Evolutionary conservation across 2,329 filamentous ascomycete genomes (phyloP).

Genomic region (Colletotrichum sublineola): DNA sequence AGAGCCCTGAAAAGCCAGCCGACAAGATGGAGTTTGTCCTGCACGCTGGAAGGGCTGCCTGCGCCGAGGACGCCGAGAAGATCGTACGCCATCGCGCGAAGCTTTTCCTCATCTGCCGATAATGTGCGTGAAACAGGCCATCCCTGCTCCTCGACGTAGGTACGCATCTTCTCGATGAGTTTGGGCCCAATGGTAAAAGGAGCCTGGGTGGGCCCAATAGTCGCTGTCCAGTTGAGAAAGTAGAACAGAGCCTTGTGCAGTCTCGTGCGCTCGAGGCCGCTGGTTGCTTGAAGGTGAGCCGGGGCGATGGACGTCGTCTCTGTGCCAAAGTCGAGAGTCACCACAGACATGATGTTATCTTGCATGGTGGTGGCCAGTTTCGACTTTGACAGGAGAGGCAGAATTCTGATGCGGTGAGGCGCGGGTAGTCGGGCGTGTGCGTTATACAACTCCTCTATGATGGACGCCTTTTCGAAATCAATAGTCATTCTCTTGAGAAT

Average conservation of each 20-base stretch:
- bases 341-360: conserved; percentile 75
- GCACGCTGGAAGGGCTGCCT: conserved; percentile 69
- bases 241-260: conserved; percentile 86
- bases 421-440: conserved; percentile 81
- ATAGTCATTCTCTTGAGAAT: conserved; percentile 84
- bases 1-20: conserved; percentile 88
- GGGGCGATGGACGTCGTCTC: conserved; percentile 35
- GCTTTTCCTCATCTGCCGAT: conserved; percentile 60
- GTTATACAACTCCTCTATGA: conserved; percentile 77
- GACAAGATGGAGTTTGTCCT: conserved; percentile 67
- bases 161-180: conserved; percentile 76
- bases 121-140: conserved; percentile 79
- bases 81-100: conserved; percentile 89
- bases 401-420: conserved; percentile 81
- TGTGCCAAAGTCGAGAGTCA: conserved; percentile 71
- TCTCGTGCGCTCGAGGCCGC: conserved; percentile 81
- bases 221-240: conserved; percentile 88
- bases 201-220: conserved; percentile 71
- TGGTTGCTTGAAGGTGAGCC: conserved; percentile 54
- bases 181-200: conserved; percentile 76
- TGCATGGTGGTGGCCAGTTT: conserved; percentile 78
- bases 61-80: conserved; percentile 86
- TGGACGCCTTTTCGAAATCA: conserved; percentile 75
- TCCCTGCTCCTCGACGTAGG: conserved; percentile 83
- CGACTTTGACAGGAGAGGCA: conserved; percentile 83